phyloP scores from a whole-genome alignment of 805 yeast species.

The Zygosaccharomyces bailii region DNA sequence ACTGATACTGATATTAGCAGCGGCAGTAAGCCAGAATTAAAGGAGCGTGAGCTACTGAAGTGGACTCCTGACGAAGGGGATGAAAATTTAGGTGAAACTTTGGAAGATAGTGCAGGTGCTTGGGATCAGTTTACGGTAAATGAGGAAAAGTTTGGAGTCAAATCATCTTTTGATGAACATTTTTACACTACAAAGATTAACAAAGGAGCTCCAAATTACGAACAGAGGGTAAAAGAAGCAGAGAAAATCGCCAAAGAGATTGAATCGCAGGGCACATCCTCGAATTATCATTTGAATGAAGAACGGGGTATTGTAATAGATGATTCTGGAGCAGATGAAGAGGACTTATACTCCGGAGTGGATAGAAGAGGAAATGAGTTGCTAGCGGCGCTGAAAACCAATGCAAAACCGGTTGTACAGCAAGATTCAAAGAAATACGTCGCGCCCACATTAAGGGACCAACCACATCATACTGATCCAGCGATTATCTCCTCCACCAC shows the following conservation, averaged over 20 bases:
- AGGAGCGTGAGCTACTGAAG: conserved; percentile 71
- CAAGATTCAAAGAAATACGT: conserved; percentile 36
- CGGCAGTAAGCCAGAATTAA: conserved; percentile 33
- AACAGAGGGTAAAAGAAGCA: conserved; percentile 62
- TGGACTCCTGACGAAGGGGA: conserved; percentile 74
- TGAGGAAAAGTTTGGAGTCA: conserved; percentile 82
- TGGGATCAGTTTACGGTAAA: conserved; percentile 98
- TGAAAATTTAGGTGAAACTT: conserved; percentile 22
- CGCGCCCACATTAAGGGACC: conserved; percentile 35
- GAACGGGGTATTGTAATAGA: conserved; percentile 79
- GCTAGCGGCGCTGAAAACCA: conserved; percentile 33
- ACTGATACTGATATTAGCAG: conserved; percentile 86
- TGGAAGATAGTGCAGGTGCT: conserved; percentile 37
- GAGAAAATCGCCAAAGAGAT: conserved; percentile 80
- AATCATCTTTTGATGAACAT: conserved; percentile 76
- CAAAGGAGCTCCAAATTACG: conserved; percentile 68
- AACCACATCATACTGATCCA: conserved; percentile 36
- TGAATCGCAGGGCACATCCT: conserved; percentile 58
- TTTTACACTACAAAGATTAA: conserved; percentile 79
- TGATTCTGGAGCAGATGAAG: conserved; percentile 89
- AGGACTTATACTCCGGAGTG: conserved; percentile 93
- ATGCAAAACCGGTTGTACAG: conserved; percentile 25
- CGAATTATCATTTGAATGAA: conserved; percentile 81
- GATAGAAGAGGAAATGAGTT: conserved; percentile 47
- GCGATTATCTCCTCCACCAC: conserved; percentile 35